phyloP scores from a whole-genome alignment of 1,139 yeast species.

The Pichia sp. region DNA sequence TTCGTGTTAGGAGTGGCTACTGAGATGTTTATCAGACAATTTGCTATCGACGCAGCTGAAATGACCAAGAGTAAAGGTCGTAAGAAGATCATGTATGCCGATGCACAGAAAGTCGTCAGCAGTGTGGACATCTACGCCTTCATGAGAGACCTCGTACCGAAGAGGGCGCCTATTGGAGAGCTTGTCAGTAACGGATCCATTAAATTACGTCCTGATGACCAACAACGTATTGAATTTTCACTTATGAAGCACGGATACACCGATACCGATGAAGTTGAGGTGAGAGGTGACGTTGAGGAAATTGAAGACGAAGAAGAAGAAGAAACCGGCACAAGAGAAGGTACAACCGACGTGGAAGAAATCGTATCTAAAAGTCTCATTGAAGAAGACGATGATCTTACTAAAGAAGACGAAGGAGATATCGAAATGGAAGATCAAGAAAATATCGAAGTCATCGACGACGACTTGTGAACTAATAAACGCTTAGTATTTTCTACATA shows the following conservation, averaged over 20 bases:
- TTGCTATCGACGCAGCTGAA: slow-evolving; percentile 77
- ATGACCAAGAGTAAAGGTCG: slow-evolving; percentile 68
- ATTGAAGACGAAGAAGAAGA: slow-evolving; percentile 7
- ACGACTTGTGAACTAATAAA: background rate
- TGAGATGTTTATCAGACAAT: slow-evolving; percentile 75
- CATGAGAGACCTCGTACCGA: slow-evolving; percentile 67
- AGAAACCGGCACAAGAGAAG: slow-evolving; percentile 3
- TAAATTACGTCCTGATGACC: slow-evolving; percentile 30
- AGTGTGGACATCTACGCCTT: slow-evolving; percentile 68
- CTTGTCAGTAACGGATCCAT: slow-evolving; percentile 49
- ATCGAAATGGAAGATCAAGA: background rate
- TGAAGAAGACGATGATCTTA: slow-evolving; percentile 18
- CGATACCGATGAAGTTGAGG: slow-evolving; percentile 7
- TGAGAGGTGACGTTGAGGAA: slow-evolving; percentile 7
- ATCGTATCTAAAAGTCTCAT: too few species aligned
- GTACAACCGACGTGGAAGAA: slow-evolving; percentile 8
- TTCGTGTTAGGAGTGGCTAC: slow-evolving; percentile 87
- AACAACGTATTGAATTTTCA: slow-evolving; percentile 9
- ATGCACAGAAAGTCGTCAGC: slow-evolving; percentile 70
- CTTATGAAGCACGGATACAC: slow-evolving; percentile 13
- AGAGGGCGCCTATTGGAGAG: slow-evolving; percentile 52
- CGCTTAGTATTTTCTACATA: too few species aligned
- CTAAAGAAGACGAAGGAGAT: slow-evolving; percentile 1
- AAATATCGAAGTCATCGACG: slow-evolving; percentile 13
- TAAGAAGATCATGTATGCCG: slow-evolving; percentile 70